Conservation (phyloP, 176 grass and related monocot species). For the Aegilops umbellulata region DNA sequence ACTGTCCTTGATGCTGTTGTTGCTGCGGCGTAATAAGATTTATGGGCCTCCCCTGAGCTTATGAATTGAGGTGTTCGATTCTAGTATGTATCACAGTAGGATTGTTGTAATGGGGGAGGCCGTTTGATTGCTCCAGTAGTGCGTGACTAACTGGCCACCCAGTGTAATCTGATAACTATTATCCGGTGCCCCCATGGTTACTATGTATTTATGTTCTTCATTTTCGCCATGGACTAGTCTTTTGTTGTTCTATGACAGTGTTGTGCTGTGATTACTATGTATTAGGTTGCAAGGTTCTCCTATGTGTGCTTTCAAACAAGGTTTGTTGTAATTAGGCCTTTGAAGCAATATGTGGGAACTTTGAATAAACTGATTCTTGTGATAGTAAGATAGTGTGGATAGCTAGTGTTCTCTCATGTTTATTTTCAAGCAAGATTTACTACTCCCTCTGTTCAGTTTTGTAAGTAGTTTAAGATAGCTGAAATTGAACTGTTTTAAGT, state of each 20-base stretch:
- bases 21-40: constrained; percentile 39
- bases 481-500: no score
- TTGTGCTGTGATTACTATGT: not conserved
- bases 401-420: not conserved
- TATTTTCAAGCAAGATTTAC: not conserved
- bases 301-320: not conserved
- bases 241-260: not conserved
- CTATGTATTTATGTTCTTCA: no score
- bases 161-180: constrained; percentile 32
- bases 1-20: constrained; percentile 22
- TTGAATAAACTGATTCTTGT: not conserved
- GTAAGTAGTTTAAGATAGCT: no score
- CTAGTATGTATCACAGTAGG: constrained; percentile 25
- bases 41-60: constrained; percentile 35
- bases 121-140: constrained; percentile 24
- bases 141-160: constrained; percentile 11
- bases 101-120: constrained; percentile 25
- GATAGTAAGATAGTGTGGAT: not conserved
- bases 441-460: no score
- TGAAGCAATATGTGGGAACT: not conserved
- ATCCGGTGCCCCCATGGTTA: constrained; percentile 28
- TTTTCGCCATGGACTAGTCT: not conserved
- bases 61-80: constrained; percentile 24
- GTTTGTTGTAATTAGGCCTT: no score
- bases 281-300: not conserved